Conservation (phyloP, 495 filamentous ascomycete species). For the Apodospora peruviana region DNA sequence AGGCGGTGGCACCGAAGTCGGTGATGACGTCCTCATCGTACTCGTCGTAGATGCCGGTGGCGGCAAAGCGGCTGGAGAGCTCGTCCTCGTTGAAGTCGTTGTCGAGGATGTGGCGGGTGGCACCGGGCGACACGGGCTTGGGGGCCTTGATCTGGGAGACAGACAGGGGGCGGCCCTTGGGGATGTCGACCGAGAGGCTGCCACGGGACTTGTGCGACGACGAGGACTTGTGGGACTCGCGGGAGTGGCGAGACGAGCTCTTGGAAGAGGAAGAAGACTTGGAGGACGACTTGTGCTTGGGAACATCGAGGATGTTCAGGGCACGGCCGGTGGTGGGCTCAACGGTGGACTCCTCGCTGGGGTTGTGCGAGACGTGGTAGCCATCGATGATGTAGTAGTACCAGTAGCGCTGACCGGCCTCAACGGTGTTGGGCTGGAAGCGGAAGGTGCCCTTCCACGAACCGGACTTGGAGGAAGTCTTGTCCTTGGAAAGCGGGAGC, state of each 20-base stretch:
- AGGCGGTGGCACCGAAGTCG: conserved; percentile 38
- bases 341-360: conserved; percentile 78
- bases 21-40: conserved; percentile 58
- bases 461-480: conserved; percentile 68
- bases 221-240: conserved; percentile 22
- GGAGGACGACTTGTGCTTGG: conserved; percentile 39
- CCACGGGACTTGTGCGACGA: conserved; percentile 25
- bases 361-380: conserved; percentile 97
- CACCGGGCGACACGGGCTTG: conserved; percentile 80
- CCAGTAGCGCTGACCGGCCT: conserved; percentile 91
- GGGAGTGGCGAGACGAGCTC: conserved; percentile 24
- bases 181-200: conserved; percentile 52
- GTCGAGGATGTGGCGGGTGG: conserved; percentile 77
- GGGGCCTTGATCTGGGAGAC: conserved; percentile 86
- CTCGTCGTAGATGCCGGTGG: conserved; percentile 66
- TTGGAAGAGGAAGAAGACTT: conserved; percentile 43
- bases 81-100: conserved; percentile 65
- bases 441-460: conserved; percentile 94
- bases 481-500: conserved; percentile 84
- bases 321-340: conserved; percentile 96
- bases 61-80: conserved; percentile 66
- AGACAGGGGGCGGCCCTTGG: conserved; percentile 80
- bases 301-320: conserved; percentile 68
- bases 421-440: conserved; percentile 79
- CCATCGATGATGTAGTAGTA: conserved; percentile 99